Base-by-base conservation (phyloP, 129 eudicot genomes). In the Ambrosia artemisiifolia region DNA sequence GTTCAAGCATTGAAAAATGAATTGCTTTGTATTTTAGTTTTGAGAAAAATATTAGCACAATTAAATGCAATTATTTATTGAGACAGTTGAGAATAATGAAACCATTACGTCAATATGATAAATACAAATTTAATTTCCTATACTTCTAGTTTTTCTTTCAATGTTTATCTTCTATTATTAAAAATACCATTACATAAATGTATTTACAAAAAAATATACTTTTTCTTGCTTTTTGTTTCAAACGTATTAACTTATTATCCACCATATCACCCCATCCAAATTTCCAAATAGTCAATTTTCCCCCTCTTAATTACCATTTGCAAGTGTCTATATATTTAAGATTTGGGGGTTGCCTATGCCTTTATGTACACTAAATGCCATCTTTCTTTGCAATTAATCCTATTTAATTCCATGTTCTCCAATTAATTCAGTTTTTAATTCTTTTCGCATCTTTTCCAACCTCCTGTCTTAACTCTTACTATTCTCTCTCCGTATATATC, bases 361-460 rank as follows among this genome's bases (percentile, higher is more conserved):
- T 78, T 78, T 71, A 78, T 78, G 82, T 78, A 71, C 24, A 78
- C 77, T 78, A 78, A 78, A 78, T 71, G 82, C 77, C 72, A 63
- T 78, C 82, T 71, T 70, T 78, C 76, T 13, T 63, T 71, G 77
- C 82, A 78, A 78, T 78, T 78, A 78, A 78, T 78, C 82, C 77
- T 65, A 78, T 78, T 78, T 71, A 78, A 71, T 71, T 78, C 82
- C 82, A 78, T 78, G 82, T 78, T 78, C 82, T 71, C 18, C 82
- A 78, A 78, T 78, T 78, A 78, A 78, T 78, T 78, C 82, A 11
- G 73, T 78, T 78, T 78, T 78, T 78, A 78, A 78, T 78, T 78
- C 81, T 24, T 42, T 60, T 77, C 75, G 9, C 75, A 68, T 77
- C 76, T 69, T 78, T 78, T 64, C 77, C 82, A 78, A 71, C 82